phyloP scores from a whole-genome alignment of 2,329 filamentous ascomycete species.

The Colletotrichum sp. region DNA sequence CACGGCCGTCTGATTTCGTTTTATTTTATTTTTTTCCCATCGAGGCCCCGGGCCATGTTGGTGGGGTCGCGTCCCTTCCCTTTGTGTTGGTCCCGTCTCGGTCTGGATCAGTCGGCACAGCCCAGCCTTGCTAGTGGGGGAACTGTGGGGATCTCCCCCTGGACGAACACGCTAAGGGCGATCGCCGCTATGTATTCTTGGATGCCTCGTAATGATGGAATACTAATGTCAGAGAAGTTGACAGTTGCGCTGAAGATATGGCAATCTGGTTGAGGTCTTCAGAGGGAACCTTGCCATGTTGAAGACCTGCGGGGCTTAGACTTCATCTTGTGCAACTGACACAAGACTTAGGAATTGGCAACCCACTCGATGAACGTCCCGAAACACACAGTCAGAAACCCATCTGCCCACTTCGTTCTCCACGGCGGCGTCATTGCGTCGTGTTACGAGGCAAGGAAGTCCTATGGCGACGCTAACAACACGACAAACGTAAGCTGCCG shows the following conservation, averaged over 20 bases:
- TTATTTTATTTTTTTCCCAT: not conserved
- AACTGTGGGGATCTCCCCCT: slow-evolving; percentile 6
- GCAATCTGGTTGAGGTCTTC: not conserved
- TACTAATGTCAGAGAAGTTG: not conserved
- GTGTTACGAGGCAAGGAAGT: not conserved
- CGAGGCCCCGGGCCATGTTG: not conserved
- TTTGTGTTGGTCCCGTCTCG: not conserved
- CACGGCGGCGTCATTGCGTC: slow-evolving; percentile 12
- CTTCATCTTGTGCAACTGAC: not conserved
- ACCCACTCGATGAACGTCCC: not conserved
- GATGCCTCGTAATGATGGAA: not conserved
- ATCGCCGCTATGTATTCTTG: not conserved
- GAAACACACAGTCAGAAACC: not conserved
- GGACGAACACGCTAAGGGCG: slow-evolving; percentile 11
- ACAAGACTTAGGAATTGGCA: not conserved
- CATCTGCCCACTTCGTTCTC: not conserved
- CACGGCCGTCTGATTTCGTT: not conserved
- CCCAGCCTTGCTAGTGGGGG: slow-evolving; percentile 16
- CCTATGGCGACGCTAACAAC: not conserved
- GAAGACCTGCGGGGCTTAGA: not conserved
- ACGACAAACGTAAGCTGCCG: slow-evolving; percentile 3
- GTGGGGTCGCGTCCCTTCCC: not conserved
- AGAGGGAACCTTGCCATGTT: not conserved
- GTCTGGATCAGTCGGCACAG: slow-evolving; percentile 20
- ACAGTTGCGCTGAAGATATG: not conserved